These are phyloP conservation scores for Boeremia exigua DNA, from an alignment of 2,329 filamentous ascomycete species.

Conservation along the genomic window DNA sequence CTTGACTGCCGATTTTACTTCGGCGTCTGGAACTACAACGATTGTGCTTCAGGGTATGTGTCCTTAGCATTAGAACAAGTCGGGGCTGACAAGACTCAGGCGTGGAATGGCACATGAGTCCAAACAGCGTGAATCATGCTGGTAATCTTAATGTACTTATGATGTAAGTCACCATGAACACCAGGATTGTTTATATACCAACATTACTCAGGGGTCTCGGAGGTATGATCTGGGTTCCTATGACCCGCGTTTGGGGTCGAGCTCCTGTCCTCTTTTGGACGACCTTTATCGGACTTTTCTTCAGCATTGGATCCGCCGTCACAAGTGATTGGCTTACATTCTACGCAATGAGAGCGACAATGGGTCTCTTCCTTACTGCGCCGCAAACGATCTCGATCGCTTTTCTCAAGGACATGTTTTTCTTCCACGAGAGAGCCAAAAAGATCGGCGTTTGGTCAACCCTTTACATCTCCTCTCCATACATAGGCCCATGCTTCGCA, in stretches of 20 bases:
- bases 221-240: conserved; percentile 31
- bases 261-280: conserved; percentile 42
- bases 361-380: conserved; percentile 34
- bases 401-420: conserved; percentile 43
- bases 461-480: conserved; percentile 26
- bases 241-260: conserved; percentile 8
- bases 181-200: not conserved
- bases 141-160: conserved; percentile 6
- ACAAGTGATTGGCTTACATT: conserved; percentile 24
- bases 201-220: conserved; percentile 22
- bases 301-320: conserved; percentile 25
- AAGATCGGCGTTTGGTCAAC: conserved; percentile 35
- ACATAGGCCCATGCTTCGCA: conserved; percentile 29
- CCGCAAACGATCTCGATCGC: conserved; percentile 26
- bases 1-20: conserved; percentile 27
- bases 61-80: too few relatives aligned
- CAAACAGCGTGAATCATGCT: conserved; percentile 2
- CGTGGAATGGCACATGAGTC: conserved; percentile 4
- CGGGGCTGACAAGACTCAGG: not conserved
- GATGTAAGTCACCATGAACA: conserved; percentile 8
- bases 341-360: conserved; percentile 34
- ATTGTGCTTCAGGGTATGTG: conserved; percentile 19
- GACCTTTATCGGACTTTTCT: conserved; percentile 23
- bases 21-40: conserved; percentile 20
- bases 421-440: conserved; percentile 39